Percentiles rank a stretch among this genome's conserved stretches.
phyloP scores from a whole-genome alignment of 129 eudicot species.

The Kitagawia praeruptora region DNA sequence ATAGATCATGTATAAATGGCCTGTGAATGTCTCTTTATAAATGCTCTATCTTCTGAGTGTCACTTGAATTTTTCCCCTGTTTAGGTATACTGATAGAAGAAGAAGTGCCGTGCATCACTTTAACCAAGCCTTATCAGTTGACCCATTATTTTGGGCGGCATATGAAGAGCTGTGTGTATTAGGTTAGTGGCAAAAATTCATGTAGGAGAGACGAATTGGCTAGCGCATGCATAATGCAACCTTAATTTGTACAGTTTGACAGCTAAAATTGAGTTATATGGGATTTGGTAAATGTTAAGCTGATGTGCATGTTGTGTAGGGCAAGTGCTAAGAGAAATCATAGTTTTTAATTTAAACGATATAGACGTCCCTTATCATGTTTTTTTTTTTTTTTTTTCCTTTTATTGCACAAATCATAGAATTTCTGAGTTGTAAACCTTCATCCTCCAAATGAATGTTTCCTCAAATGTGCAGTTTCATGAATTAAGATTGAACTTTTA shows the following conservation, averaged over 20 bases:
- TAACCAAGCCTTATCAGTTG: conserved; percentile 80
- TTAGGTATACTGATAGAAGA: conserved; percentile 89
- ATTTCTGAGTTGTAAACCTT: background rate
- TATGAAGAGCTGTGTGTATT: conserved; percentile 90
- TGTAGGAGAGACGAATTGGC: background rate
- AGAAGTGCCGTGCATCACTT: conserved; percentile 72
- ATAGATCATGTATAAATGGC: background rate
- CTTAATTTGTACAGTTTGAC: background rate
- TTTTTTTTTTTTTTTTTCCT: background rate
- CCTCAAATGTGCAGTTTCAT: background rate
- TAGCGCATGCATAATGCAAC: background rate
- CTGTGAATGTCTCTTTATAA: background rate
- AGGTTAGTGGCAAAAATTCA: conserved; percentile 42
- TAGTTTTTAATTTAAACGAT: background rate
- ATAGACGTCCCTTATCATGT: background rate
- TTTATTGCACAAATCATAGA: background rate
- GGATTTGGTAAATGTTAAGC: background rate
- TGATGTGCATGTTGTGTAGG: background rate
- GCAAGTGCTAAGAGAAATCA: background rate
- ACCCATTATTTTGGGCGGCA: conserved; percentile 94
- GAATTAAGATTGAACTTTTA: background rate
- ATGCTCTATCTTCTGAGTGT: background rate
- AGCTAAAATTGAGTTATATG: background rate
- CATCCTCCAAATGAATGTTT: background rate
- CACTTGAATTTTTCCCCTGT: conserved; percentile 2